Percentiles rank a stretch among this genome's conserved stretches.
Evolutionary conservation across 139 green algal species (phyloP).

Genomic region (Choricystis sp.): DNA sequence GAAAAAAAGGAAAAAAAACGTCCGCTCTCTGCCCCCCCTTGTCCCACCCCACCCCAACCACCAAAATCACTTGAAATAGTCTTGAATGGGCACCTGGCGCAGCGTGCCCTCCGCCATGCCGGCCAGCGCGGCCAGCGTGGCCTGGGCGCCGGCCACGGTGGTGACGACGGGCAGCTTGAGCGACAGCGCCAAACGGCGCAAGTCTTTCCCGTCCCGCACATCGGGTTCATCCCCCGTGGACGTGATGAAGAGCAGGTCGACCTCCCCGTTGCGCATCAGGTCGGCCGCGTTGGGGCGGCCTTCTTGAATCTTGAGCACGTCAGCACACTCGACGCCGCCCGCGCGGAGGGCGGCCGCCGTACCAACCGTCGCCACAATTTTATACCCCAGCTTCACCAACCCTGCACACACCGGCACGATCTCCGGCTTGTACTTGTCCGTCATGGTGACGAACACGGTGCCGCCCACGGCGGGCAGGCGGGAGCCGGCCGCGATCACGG

Average conservation of each 20-base stretch:
- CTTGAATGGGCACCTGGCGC: constrained; percentile 66
- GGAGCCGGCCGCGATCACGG: constrained; percentile 80
- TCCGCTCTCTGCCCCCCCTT: background rate
- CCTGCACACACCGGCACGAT: constrained; percentile 62
- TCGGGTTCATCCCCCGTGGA: constrained; percentile 73
- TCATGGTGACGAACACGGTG: constrained; percentile 88
- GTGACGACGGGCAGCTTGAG: constrained; percentile 90
- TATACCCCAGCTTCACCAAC: constrained; percentile 73
- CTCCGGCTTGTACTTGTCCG: constrained; percentile 73
- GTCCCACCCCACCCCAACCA: background rate
- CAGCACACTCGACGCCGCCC: constrained; percentile 24
- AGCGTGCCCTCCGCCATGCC: constrained; percentile 56
- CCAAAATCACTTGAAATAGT: constrained; percentile 43
- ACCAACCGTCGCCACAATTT: constrained; percentile 69
- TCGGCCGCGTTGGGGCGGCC: constrained; percentile 76
- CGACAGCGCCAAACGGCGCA: constrained; percentile 71
- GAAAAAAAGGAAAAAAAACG: background rate
- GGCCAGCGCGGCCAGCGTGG: constrained; percentile 66
- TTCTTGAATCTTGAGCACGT: constrained; percentile 96
- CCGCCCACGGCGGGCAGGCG: constrained; percentile 56
- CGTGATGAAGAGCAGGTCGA: constrained; percentile 88
- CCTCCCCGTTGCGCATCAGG: constrained; percentile 65
- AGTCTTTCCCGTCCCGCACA: constrained; percentile 76
- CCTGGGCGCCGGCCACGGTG: constrained; percentile 72
- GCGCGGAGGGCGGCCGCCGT: constrained; percentile 49